phyloP scores from a whole-genome alignment of 2,329 filamentous ascomycete species.

The Calonectria pseudoreteaudii region DNA sequence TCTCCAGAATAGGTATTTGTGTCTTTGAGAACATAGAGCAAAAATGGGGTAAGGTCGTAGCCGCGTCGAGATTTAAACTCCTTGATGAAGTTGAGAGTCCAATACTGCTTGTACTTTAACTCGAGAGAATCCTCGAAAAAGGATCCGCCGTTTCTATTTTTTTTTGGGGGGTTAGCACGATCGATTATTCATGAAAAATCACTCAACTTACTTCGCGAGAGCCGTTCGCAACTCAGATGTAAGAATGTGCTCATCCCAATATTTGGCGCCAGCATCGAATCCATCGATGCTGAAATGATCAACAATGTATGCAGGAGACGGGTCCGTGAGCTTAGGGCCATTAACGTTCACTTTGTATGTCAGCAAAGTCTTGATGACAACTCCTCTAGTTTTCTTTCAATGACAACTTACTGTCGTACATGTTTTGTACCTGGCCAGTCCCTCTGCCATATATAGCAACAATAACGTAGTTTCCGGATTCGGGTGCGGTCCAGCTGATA shows the following conservation, averaged over 20 bases:
- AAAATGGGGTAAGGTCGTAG: neutral
- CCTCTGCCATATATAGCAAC: neutral
- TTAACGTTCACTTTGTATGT: neutral
- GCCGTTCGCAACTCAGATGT: neutral
- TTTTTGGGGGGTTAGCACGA: neutral
- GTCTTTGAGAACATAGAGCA: neutral
- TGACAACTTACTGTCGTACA: neutral
- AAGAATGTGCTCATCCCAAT: neutral
- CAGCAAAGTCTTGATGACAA: neutral
- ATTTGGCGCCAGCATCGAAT: neutral
- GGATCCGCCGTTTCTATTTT: neutral
- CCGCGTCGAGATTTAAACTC: slow-evolving; percentile 6
- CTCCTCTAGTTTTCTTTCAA: neutral
- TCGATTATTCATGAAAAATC: neutral
- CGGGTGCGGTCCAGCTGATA: neutral
- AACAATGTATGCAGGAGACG: neutral
- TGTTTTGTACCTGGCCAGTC: neutral
- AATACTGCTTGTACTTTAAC: neutral
- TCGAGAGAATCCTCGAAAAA: neutral
- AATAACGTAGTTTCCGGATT: neutral
- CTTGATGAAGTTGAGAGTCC: neutral
- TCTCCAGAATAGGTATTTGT: neutral
- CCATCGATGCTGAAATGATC: neutral
- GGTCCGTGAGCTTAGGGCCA: neutral
- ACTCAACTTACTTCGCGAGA: neutral